phyloP scores from a whole-genome alignment of 1,284 basidiomycete species.

The Coniophora puteana region DNA sequence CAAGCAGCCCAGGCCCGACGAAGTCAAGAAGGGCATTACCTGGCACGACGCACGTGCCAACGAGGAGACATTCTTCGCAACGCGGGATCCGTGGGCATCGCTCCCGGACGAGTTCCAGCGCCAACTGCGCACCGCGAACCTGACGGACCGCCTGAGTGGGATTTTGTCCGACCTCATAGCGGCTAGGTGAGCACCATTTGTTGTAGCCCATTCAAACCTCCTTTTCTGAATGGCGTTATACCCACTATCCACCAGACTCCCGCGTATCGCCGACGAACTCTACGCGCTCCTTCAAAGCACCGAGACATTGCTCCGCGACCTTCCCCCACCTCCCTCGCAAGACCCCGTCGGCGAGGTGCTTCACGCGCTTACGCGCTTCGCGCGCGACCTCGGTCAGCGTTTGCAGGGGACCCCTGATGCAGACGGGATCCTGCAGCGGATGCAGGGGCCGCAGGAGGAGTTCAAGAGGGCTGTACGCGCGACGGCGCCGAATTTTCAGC shows the following conservation, averaged over 20 bases:
- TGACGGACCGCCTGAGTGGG: conserved; percentile 51
- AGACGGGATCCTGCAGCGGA: conserved; percentile 49
- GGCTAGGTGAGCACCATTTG: conserved; percentile 37
- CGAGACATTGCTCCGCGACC: conserved; percentile 26
- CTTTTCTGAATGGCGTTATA: conserved; percentile 1
- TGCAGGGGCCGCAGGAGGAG: conserved; percentile 43
- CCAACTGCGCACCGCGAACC: conserved; percentile 49
- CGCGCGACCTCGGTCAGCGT: conserved; percentile 37
- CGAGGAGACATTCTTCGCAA: conserved; percentile 69
- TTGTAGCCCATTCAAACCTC: background rate
- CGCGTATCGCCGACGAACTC: conserved; percentile 52
- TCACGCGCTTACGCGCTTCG: conserved; percentile 42
- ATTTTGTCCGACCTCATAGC: conserved; percentile 57
- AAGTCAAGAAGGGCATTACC: conserved; percentile 50
- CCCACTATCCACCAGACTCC: conserved; percentile 43
- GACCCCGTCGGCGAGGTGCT: conserved; percentile 57
- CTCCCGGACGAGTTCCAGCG: conserved; percentile 45
- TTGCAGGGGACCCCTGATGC: conserved; percentile 49
- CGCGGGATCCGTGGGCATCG: conserved; percentile 50
- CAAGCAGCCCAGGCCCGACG: conserved; percentile 62
- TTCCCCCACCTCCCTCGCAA: conserved; percentile 51
- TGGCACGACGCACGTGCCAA: conserved; percentile 55
- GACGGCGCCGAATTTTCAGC: conserved; percentile 51
- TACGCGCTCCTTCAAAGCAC: conserved; percentile 40
- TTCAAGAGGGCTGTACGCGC: conserved; percentile 45